These are phyloP conservation scores for Malassezia pachydermatis DNA, from an alignment of 1,284 basidiomycete species.

Conservation along the genomic window DNA sequence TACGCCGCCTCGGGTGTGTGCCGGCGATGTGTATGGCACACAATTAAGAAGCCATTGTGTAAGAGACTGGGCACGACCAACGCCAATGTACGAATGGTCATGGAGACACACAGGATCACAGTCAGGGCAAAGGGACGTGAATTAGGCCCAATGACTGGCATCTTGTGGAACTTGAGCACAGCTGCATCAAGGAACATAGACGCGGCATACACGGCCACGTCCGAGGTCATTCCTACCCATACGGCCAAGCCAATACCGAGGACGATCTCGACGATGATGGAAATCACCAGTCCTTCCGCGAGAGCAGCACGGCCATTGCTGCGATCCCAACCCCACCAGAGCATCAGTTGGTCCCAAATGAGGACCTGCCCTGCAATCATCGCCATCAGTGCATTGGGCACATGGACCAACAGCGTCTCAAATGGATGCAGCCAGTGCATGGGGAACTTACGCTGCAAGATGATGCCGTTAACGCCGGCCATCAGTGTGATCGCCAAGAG, in stretches of 20 bases:
- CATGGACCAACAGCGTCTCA: slow-evolving; percentile 53
- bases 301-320: slow-evolving; percentile 4
- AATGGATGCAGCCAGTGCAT: slow-evolving; percentile 50
- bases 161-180: slow-evolving; percentile 10
- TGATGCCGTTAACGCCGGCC: slow-evolving; percentile 29
- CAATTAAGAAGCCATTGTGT: slow-evolving; percentile 5
- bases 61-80: slow-evolving; percentile 9
- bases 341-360: slow-evolving; percentile 52
- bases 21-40: slow-evolving; percentile 10
- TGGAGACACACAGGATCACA: slow-evolving; percentile 8
- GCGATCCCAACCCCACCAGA: slow-evolving; percentile 50
- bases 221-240: slow-evolving; percentile 10
- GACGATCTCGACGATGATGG: neutral
- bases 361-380: slow-evolving; percentile 51
- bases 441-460: slow-evolving; percentile 27
- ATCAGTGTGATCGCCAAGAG: slow-evolving; percentile 28
- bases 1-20: neutral
- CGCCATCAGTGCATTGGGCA: slow-evolving; percentile 51
- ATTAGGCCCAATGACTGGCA: slow-evolving; percentile 15
- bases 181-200: slow-evolving; percentile 15
- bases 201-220: slow-evolving; percentile 10
- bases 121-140: slow-evolving; percentile 12
- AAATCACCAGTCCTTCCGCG: neutral
- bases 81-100: slow-evolving; percentile 14
- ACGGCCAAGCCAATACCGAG: slow-evolving; percentile 9